Base-by-base conservation (phyloP, 345 rosid genomes). In the Salix dunnii region DNA sequence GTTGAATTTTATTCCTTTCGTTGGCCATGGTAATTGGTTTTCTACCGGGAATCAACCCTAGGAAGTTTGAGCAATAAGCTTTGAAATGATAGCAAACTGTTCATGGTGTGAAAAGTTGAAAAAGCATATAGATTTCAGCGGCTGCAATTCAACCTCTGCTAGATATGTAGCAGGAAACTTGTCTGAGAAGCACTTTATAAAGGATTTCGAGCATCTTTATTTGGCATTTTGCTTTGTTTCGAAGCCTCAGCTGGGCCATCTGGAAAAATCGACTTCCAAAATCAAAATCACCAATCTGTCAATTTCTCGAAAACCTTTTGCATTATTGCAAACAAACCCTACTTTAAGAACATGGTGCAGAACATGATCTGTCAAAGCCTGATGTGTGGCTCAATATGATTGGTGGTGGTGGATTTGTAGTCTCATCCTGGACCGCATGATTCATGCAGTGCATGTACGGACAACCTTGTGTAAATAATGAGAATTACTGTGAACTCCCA, bases 181-280 rank as follows among this genome's bases (percentile, higher is more conserved):
- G 77, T 28, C 35, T 10, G 77, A 63, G 61, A 74, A 74, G 77
- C 31, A 27, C 66, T 74, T 31, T 33, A 43, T 48, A 30, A 12
- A 55, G 30, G 31, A 35, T 35, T 9, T 25, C 68, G 31, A 38
- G 17, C 30, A 20, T 63, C 46, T 31, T 33, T 72, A 6, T 17
- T 27, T 74, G 76, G 20, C 70, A 4, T 28, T 42, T 28, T 49
- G 35, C 61, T 58, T 20, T 6, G 14, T 38, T 8, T 11, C 38
- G 71, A 16, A 21, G n/a, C 6, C 35, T 58, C 6, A 27, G 67
- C 10, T 36, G 51, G 67, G 75, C 61, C 67, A 58, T 23, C 25
- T 60, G 21, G 46, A 7, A 28, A 51, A 51, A 18, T 70, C 38
- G 25, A 18, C 67, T 6, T 36, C 30, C n/a, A 36, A n/a, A 36